Percentiles rank a stretch among this genome's conserved stretches.
These are phyloP conservation scores for Phoenix roebelenii DNA, from an alignment of 176 grass and related monocot genomes.

Conservation along the genomic window DNA sequence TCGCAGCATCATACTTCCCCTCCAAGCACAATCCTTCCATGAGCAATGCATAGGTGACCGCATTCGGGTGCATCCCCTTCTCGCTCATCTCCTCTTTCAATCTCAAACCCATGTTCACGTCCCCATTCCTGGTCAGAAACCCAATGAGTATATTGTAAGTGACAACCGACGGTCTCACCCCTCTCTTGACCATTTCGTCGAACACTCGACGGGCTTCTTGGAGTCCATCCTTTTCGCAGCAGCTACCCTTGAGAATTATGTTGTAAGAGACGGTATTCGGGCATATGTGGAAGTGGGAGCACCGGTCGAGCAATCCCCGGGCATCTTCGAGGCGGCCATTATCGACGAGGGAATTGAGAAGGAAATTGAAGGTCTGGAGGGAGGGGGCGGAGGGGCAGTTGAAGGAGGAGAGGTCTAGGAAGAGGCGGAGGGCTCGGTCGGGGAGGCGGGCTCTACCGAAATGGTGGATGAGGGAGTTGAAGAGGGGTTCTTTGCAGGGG, in stretches of 20 bases:
- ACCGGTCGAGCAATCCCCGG: conserved; percentile 30
- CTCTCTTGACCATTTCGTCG: conserved; percentile 70
- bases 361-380: conserved; percentile 47
- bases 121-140: conserved; percentile 30
- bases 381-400: conserved; percentile 38
- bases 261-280: conserved; percentile 83
- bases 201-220: conserved; percentile 31
- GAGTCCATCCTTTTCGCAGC: conserved; percentile 31
- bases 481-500: conserved; percentile 41
- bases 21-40: conserved; percentile 52
- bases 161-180: conserved; percentile 46
- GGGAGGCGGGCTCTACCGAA: conserved; percentile 44
- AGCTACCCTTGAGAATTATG: conserved; percentile 49
- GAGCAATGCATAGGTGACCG: conserved; percentile 53
- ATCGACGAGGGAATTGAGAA: conserved; percentile 52
- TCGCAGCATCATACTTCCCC: conserved; percentile 35
- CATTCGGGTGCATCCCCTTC: conserved; percentile 38
- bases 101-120: conserved; percentile 21
- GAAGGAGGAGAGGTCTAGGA: conserved; percentile 49
- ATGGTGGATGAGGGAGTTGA: conserved; percentile 52
- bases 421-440: conserved; percentile 42
- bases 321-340: conserved; percentile 38
- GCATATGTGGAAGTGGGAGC: conserved; percentile 42
- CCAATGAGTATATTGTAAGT: conserved; percentile 73
- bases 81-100: conserved; percentile 56